A percentile compares a stretch with the other conserved stretches of the same genome.
Evolutionary conservation across 306 rosid genomes (phyloP).

Genomic region (Coriaria nepalensis): DNA sequence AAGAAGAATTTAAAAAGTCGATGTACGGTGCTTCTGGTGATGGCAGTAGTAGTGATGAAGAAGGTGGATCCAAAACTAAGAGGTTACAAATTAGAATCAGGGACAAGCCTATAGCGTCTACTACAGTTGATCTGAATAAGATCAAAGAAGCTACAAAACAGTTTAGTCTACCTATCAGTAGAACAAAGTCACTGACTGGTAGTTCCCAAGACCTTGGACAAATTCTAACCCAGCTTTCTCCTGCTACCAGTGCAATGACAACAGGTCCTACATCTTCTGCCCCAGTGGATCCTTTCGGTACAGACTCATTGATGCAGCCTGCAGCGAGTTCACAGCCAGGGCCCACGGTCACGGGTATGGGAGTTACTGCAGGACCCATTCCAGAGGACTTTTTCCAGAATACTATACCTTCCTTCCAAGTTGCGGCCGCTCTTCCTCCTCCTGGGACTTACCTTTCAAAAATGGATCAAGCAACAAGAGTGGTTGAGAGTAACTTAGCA

Average conservation of each 20-base stretch:
- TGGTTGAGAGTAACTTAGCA: slow-evolving; percentile 34
- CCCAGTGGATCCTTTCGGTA: slow-evolving; percentile 58
- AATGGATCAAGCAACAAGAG: slow-evolving; percentile 38
- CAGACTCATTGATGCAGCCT: slow-evolving; percentile 39
- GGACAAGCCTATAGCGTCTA: slow-evolving; percentile 60
- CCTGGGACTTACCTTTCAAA: slow-evolving; percentile 80
- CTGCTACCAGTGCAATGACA: slow-evolving; percentile 27
- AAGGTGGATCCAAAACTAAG: slow-evolving; percentile 64
- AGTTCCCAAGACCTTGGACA: slow-evolving; percentile 69
- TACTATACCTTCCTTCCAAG: slow-evolving; percentile 81
- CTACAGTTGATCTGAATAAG: slow-evolving; percentile 79
- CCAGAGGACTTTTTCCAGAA: slow-evolving; percentile 98
- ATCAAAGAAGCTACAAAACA: slow-evolving; percentile 91
- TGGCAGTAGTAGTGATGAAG: slow-evolving; percentile 97
- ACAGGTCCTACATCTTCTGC: slow-evolving; percentile 43
- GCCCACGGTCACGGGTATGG: slow-evolving; percentile 27
- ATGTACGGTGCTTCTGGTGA: slow-evolving; percentile 69
- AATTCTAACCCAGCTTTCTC: slow-evolving; percentile 36
- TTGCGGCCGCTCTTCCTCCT: slow-evolving; percentile 74
- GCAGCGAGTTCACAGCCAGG: slow-evolving; percentile 38
- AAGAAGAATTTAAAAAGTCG: slow-evolving; percentile 89
- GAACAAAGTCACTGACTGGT: slow-evolving; percentile 57
- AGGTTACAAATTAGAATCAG: slow-evolving; percentile 76
- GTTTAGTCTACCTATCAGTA: slow-evolving; percentile 50
- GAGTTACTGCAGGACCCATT: slow-evolving; percentile 55